Percentiles rank a stretch among this genome's conserved stretches.
These are phyloP conservation scores for Clitopilus hobsonii DNA, from an alignment of 768 basidiomycete genomes.

Conservation along the genomic window DNA sequence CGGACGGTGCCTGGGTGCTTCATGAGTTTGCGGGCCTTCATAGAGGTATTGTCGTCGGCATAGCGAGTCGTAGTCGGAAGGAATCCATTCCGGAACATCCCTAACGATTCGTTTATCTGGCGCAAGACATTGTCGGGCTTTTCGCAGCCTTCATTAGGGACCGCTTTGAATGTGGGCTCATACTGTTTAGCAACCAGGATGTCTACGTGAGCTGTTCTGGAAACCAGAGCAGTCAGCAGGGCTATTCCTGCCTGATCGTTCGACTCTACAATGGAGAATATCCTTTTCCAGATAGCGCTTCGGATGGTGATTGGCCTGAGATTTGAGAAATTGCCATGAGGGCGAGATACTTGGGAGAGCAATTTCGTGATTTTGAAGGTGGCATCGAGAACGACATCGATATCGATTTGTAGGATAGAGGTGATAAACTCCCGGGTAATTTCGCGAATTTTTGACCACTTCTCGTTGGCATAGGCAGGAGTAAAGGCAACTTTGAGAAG, in stretches of 20 bases:
- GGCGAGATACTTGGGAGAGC: slow-evolving; percentile 18
- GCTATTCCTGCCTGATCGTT: slow-evolving; percentile 56
- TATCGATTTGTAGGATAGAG: slow-evolving; percentile 24
- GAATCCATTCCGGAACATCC: slow-evolving; percentile 57
- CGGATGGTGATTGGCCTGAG: slow-evolving; percentile 33
- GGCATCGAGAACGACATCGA: slow-evolving; percentile 23
- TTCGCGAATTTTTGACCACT: slow-evolving; percentile 31
- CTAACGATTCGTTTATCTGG: slow-evolving; percentile 59
- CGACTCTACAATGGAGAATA: slow-evolving; percentile 55
- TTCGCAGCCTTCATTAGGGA: slow-evolving; percentile 17
- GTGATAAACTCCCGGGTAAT: slow-evolving; percentile 31
- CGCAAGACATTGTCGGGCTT: slow-evolving; percentile 33
- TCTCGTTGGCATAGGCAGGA: slow-evolving; percentile 22
- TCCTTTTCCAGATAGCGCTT: slow-evolving; percentile 62
- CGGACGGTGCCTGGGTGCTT: slow-evolving; percentile 50
- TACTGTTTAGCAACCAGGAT: slow-evolving; percentile 51
- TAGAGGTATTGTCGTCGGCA: slow-evolving; percentile 54
- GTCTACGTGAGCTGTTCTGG: slow-evolving; percentile 66
- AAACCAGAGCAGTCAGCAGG: slow-evolving; percentile 52
- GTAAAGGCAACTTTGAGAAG: slow-evolving; percentile 35
- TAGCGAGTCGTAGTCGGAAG: slow-evolving; percentile 57
- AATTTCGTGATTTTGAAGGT: slow-evolving; percentile 26
- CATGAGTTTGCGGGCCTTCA: slow-evolving; percentile 52
- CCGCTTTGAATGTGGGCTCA: slow-evolving; percentile 23
- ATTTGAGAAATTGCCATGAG: slow-evolving; percentile 20